These are phyloP conservation scores for Clitoria ternatea DNA, from an alignment of 306 rosid genomes.

Conservation along the genomic window DNA sequence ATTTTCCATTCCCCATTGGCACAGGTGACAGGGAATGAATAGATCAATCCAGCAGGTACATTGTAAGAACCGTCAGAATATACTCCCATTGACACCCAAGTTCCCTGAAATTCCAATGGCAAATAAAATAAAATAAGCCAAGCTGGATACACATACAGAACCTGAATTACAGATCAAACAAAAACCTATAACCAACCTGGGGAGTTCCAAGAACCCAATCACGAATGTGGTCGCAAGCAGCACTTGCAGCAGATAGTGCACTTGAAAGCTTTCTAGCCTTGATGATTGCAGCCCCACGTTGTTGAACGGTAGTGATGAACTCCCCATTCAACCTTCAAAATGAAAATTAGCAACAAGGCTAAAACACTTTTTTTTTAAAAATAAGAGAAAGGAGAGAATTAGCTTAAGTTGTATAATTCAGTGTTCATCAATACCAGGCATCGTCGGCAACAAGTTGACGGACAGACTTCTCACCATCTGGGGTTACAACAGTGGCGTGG, in stretches of 20 bases:
- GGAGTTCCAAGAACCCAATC: slow-evolving; percentile 99
- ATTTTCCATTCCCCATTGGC: slow-evolving; percentile 85
- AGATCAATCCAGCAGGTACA: slow-evolving; percentile 93
- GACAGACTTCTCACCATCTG: slow-evolving; percentile 75
- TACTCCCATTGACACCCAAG: slow-evolving; percentile 98
- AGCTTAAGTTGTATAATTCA: background rate
- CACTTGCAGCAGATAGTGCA: slow-evolving; percentile 95
- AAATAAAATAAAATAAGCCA: background rate
- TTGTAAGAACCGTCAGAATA: slow-evolving; percentile 96
- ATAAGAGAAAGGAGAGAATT: background rate
- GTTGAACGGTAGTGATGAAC: slow-evolving; percentile 93
- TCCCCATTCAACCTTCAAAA: slow-evolving; percentile 78
- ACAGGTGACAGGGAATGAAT: slow-evolving; percentile 89
- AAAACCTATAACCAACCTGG: slow-evolving; percentile 53
- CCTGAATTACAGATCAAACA: background rate
- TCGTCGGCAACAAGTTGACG: slow-evolving; percentile 80
- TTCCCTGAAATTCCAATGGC: slow-evolving; percentile 53
- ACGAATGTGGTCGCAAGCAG: slow-evolving; percentile 97
- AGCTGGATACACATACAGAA: background rate
- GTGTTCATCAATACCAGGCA: slow-evolving; percentile 53
- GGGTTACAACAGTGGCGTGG: slow-evolving; percentile 82
- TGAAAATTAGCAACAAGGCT: background rate
- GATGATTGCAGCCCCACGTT: slow-evolving; percentile 98
- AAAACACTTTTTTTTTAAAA: too few species aligned
- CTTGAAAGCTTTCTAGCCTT: slow-evolving; percentile 94